Percentiles rank a stretch among this genome's conserved stretches.
Evolutionary conservation across 2,329 filamentous ascomycete species (phyloP).

Genomic region (Amesomyces nigricolor): DNA sequence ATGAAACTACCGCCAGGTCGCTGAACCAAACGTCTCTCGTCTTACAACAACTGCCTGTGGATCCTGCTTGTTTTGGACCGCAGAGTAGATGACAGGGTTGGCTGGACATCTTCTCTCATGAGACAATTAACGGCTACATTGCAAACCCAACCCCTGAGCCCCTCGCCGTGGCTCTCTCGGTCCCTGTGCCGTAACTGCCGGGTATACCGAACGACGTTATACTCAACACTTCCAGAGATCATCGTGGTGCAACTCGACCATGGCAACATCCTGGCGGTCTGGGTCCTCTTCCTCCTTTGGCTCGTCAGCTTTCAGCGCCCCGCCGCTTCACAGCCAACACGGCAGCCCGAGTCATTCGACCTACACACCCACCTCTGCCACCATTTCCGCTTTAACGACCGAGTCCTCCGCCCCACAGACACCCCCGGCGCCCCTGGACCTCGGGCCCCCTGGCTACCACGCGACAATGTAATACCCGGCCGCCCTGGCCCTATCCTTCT

Average conservation of each 20-base stretch:
- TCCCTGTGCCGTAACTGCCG: neutral
- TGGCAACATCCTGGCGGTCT: constrained; percentile 28
- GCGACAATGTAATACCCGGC: constrained; percentile 44
- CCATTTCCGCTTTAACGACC: constrained; percentile 37
- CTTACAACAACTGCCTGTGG: neutral
- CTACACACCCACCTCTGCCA: constrained; percentile 44
- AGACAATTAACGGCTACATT: constrained; percentile 9
- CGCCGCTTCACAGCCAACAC: constrained; percentile 38
- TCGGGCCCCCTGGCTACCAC: constrained; percentile 49
- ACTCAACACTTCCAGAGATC: neutral
- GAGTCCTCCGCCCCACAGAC: constrained; percentile 38
- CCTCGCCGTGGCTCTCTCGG: constrained; percentile 11
- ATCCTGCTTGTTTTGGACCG: neutral
- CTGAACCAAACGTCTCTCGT: neutral
- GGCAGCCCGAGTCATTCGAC: constrained; percentile 41
- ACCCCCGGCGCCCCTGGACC: constrained; percentile 42
- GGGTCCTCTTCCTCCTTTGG: constrained; percentile 45
- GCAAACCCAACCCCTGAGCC: constrained; percentile 2
- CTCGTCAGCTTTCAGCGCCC: constrained; percentile 41
- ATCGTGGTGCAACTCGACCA: constrained; percentile 12
- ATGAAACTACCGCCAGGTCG: constrained; percentile 1
- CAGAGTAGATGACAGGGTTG: constrained; percentile 3
- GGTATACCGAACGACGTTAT: constrained; percentile 9
- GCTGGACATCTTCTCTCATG: constrained; percentile 7
- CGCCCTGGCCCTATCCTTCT: constrained; percentile 16